Base-by-base conservation (phyloP, 2,329 filamentous ascomycete genomes). In the Fusarium pilosicola region DNA sequence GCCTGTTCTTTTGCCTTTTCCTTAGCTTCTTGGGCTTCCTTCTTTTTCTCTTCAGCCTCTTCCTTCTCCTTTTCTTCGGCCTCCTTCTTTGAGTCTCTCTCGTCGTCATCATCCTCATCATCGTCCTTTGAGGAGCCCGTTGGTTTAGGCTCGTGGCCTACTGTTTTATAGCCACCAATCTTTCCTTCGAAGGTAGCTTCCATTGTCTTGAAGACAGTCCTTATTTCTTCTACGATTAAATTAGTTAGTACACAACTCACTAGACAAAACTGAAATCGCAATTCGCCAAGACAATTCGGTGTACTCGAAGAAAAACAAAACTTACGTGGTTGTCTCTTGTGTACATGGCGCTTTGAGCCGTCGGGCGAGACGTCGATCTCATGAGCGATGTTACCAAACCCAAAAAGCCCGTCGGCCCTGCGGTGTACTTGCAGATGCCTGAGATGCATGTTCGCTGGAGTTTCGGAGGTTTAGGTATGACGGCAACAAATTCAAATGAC, bases 131-230 rank as follows among this genome's bases (percentile, higher is more conserved):
- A 65, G 42, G 52, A 70, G 24, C 52, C 52, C 4, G 77, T 76
- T 20, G 70, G 54, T 49, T 72, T 57, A 10, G 68, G 44, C 28
- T 74, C 70, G 14, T 64, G 42, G 15, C 67, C 76, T 15, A 83
- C 55, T 11, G 84, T 86, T 39, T 80, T 80, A 62, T 83, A 86
- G 32, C 85, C 85, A 57, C 84, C 85, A 62, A 86, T 79, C 11
- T 79, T 76, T n/a, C 84, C 85, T 41, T 80, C 78, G 42, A 86
- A 86, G 9, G 81, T 84, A 18, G 82, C 77, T 11, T 78, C 73
- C 77, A 85, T 68, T 42, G 85, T 87, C 56, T 82, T 81, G 74
- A 83, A 86, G 26, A 86, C 80, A 24, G 83, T 84, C 20, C 76
- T 77, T 39, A 81, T 74, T 46, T 84, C 77, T 24, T 81, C 83